These are phyloP conservation scores for Dendrocalamus sinicus DNA, from an alignment of 176 grass and related monocot genomes.

Conservation along the genomic window DNA sequence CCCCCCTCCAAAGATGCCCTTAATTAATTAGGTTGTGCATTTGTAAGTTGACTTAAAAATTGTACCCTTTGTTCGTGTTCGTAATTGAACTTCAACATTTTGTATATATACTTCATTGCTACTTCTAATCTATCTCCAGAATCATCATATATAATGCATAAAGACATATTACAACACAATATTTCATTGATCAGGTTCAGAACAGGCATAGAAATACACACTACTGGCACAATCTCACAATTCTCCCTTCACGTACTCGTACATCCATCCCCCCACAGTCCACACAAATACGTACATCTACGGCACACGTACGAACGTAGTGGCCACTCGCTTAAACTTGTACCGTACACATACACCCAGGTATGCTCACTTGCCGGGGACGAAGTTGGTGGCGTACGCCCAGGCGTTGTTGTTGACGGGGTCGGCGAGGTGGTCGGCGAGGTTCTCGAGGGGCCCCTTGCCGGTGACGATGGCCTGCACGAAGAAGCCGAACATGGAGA, in stretches of 20 bases:
- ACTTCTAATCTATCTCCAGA: neutral
- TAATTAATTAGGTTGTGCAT: too few species aligned
- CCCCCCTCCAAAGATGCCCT: too few species aligned
- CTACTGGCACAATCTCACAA: neutral
- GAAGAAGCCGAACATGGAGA: constrained; percentile 87
- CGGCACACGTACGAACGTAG: neutral
- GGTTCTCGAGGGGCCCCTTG: constrained; percentile 86
- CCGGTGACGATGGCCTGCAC: constrained; percentile 84
- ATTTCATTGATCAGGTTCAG: neutral
- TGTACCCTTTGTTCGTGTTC: neutral
- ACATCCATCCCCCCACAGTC: neutral
- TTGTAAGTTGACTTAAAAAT: neutral
- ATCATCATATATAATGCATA: neutral
- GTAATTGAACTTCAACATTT: neutral
- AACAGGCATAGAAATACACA: neutral
- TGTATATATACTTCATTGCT: neutral
- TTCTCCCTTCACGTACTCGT: neutral
- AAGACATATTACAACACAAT: neutral
- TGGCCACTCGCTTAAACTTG: neutral
- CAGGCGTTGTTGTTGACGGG: constrained; percentile 92
- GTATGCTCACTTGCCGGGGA: constrained; percentile 67
- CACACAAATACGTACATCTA: constrained; percentile 27
- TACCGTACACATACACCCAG: constrained; percentile 34
- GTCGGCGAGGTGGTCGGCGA: constrained; percentile 80
- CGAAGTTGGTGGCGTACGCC: constrained; percentile 59